Evolutionary conservation across 306 rosid genomes (phyloP).

Genomic region (barrel medic (Medicago truncatula)): DNA sequence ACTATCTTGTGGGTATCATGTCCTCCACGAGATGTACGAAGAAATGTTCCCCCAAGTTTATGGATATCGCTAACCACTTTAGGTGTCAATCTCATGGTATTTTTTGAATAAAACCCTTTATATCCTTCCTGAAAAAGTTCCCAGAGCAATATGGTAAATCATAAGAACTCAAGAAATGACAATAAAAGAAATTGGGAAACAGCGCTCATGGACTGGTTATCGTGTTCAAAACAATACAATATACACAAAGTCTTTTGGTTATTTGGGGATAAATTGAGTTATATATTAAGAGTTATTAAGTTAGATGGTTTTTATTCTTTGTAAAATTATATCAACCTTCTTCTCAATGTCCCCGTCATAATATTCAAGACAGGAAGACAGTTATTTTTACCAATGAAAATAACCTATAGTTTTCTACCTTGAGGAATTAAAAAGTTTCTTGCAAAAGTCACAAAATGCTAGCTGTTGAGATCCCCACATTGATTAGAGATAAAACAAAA

Average conservation of each 20-base stretch:
- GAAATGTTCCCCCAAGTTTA: conserved; percentile 91
- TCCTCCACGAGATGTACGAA: conserved; percentile 95
- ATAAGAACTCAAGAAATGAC: conserved; percentile 29
- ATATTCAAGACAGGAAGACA: not conserved
- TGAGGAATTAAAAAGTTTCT: not conserved
- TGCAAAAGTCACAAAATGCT: not conserved
- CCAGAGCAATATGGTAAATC: conserved; percentile 30
- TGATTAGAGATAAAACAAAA: not conserved
- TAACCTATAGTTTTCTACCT: not conserved
- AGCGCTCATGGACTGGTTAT: not conserved
- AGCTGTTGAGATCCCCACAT: not conserved
- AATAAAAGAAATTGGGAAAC: conserved; percentile 29
- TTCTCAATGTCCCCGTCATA: not conserved
- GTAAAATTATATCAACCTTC: not conserved
- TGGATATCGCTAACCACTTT: conserved; percentile 85
- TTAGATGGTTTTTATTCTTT: not conserved
- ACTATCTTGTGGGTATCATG: conserved; percentile 95
- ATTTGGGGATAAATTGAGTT: not conserved
- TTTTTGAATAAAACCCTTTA: conserved; percentile 88
- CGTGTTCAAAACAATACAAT: conserved; percentile 10
- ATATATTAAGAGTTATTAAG: not conserved
- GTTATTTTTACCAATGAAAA: not conserved
- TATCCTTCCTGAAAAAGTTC: conserved; percentile 79
- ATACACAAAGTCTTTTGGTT: not conserved
- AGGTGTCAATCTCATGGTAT: conserved; percentile 74